Conservation (phyloP, 495 filamentous ascomycete genomes). For the Hyaloscypha hepaticicola region DNA sequence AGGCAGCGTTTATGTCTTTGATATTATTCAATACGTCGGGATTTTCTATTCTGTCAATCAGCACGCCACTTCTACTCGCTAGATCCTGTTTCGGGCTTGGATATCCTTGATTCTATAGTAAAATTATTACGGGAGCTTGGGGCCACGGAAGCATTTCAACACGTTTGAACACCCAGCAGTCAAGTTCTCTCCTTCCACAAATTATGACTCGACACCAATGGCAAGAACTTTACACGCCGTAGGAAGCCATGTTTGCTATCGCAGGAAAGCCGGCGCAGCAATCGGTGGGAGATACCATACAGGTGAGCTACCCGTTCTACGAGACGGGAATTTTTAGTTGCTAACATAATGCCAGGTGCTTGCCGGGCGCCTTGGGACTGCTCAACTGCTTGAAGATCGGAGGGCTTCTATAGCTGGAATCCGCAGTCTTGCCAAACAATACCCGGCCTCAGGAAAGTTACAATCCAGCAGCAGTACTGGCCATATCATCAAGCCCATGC, state of each 20-base stretch:
- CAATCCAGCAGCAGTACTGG: background rate
- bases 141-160: background rate
- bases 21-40: background rate
- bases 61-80: background rate
- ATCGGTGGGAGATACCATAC: background rate
- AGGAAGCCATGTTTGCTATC: constrained; percentile 76
- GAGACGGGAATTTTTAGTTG: constrained; percentile 58
- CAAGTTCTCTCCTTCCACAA: background rate
- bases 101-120: background rate
- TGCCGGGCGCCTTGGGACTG: background rate
- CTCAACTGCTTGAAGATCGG: constrained; percentile 78
- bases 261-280: constrained; percentile 87
- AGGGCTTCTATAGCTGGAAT: constrained; percentile 89
- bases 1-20: background rate
- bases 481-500: background rate
- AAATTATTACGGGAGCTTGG: background rate
- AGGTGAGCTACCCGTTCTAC: background rate
- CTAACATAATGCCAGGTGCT: constrained; percentile 62
- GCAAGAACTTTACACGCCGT: constrained; percentile 9
- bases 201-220: constrained; percentile 2
- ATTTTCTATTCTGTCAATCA: background rate
- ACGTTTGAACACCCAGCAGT: background rate
- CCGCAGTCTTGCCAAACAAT: constrained; percentile 92
- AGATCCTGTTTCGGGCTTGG: background rate
- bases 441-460: constrained; percentile 58